Conservation (phyloP, 2,329 filamentous ascomycete genomes). For the Scleromitrula shiraiana region DNA sequence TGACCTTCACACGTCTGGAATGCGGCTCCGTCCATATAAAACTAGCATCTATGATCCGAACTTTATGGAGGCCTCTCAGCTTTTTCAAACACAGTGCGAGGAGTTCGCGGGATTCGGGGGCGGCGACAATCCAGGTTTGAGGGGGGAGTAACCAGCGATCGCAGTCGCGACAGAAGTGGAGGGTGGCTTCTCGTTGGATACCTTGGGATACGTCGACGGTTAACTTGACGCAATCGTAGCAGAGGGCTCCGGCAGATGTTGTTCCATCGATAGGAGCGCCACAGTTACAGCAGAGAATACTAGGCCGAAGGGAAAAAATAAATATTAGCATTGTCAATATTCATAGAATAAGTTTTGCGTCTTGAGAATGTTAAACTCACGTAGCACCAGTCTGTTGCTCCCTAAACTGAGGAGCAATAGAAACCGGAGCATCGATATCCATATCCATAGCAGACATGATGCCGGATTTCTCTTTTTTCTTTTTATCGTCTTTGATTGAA, state of each 20-base stretch:
- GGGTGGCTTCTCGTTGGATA: slow-evolving; percentile 80
- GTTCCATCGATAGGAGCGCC: slow-evolving; percentile 93
- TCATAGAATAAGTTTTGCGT: too few species aligned
- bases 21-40: slow-evolving; percentile 99
- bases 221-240: slow-evolving; percentile 91
- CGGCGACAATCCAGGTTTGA: slow-evolving; percentile 74
- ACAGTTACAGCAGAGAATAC: slow-evolving; percentile 98
- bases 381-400: slow-evolving; percentile 40
- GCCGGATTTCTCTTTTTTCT: slow-evolving; percentile 23
- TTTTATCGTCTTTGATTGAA: too few species aligned
- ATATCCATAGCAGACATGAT: slow-evolving; percentile 52
- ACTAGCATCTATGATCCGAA: slow-evolving; percentile 88
- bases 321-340: slow-evolving; percentile 16
- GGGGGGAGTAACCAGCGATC: slow-evolving; percentile 90
- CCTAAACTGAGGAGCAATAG: slow-evolving; percentile 35
- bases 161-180: slow-evolving; percentile 91
- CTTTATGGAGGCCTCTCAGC: slow-evolving; percentile 76
- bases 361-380: slow-evolving; percentile 32
- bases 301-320: slow-evolving; percentile 35
- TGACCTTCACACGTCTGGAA: slow-evolving; percentile 84
- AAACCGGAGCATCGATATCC: slow-evolving; percentile 49
- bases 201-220: slow-evolving; percentile 88
- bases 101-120: slow-evolving; percentile 83
- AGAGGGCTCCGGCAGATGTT: slow-evolving; percentile 74
- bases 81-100: slow-evolving; percentile 87